phyloP scores from a whole-genome alignment of 208 protist genomes.

The Willaertia magna region DNA sequence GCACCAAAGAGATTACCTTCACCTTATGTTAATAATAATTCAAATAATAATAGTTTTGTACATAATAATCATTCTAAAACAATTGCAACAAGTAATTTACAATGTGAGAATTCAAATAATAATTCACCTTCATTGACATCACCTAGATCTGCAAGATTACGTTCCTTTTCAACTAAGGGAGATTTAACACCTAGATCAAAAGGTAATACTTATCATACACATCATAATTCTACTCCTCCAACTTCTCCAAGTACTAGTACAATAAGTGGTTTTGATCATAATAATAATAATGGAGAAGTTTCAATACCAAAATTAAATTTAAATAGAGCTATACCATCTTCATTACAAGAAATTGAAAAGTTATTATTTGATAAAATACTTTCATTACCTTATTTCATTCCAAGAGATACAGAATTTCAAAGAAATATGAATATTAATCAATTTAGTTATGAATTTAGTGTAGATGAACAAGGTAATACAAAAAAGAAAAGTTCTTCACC shows the following conservation, averaged over 20 bases:
- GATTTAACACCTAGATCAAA: neutral
- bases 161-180: neutral
- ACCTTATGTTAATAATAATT: neutral
- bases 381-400: neutral
- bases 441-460: neutral
- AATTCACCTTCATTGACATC: no score
- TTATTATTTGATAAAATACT: neutral
- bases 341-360: neutral
- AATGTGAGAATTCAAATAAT: neutral
- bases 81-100: neutral
- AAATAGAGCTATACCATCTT: neutral
- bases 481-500: neutral
- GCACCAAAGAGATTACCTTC: neutral
- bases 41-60: no score
- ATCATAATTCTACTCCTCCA: neutral
- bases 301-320: neutral
- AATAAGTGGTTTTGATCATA: neutral
- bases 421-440: neutral
- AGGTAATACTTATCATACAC: no score
- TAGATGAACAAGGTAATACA: no score
- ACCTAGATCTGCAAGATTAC: no score
- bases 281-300: neutral
- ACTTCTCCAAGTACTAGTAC: neutral
- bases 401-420: neutral
- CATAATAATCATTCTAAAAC: no score